Evolutionary conservation across 805 yeast genomes (phyloP).

Genomic region (Candida suzukii): DNA sequence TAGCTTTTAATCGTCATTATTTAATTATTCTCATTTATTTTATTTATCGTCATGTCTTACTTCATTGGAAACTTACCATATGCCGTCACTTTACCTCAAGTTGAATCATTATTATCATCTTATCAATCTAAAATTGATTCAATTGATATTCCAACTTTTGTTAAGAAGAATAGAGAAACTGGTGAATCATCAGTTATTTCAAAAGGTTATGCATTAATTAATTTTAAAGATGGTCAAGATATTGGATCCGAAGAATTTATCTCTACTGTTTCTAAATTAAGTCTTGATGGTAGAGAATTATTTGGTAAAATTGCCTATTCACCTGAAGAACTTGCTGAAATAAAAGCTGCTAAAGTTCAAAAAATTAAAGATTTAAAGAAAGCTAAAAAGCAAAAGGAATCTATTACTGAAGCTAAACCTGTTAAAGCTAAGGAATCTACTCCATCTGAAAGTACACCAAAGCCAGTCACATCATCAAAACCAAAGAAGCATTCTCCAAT

Average conservation of each 20-base stretch:
- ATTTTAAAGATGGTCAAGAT: slow-evolving; percentile 54
- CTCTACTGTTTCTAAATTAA: slow-evolving; percentile 10
- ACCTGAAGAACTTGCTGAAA: slow-evolving; percentile 11
- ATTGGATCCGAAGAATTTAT: slow-evolving; percentile 42
- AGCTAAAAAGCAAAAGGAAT: slow-evolving; percentile 12
- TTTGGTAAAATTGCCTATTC: slow-evolving; percentile 49
- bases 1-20: too few relatives aligned
- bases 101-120: slow-evolving; percentile 31
- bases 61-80: slow-evolving; percentile 40
- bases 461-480: slow-evolving; percentile 1
- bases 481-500: too few relatives aligned
- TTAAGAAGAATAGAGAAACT: slow-evolving; percentile 6
- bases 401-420: slow-evolving; percentile 4
- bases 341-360: neutral
- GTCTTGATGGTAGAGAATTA: slow-evolving; percentile 30
- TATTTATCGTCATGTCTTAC: slow-evolving; percentile 13
- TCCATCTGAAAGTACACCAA: neutral
- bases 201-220: slow-evolving; percentile 40
- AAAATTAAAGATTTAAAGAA: slow-evolving; percentile 14
- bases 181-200: slow-evolving; percentile 15
- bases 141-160: slow-evolving; percentile 24
- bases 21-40: neutral
- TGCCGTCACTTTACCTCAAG: slow-evolving; percentile 37
- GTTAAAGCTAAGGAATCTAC: neutral
- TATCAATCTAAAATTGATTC: slow-evolving; percentile 21